A percentile compares a stretch with the other conserved stretches of the same genome.
These are phyloP conservation scores for Globisporangium paddicum DNA, from an alignment of 352 stramenopile genomes.

Conservation along the genomic window DNA sequence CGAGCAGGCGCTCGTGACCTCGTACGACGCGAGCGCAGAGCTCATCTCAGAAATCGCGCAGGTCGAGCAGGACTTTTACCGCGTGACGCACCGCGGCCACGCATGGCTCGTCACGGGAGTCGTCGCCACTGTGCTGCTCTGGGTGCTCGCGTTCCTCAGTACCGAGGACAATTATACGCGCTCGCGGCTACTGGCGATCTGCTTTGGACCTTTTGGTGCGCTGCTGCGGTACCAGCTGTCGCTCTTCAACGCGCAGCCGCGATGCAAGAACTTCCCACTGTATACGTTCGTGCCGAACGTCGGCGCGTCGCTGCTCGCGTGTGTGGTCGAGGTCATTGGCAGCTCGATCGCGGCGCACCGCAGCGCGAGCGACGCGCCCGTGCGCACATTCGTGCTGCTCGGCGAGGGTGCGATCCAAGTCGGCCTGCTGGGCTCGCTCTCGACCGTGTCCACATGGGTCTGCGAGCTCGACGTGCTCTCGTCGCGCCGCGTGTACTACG, in stretches of 20 bases:
- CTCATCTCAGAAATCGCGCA: conserved; percentile 38
- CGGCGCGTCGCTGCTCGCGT: conserved; percentile 43
- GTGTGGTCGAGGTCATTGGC: conserved; percentile 32
- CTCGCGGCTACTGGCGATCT: conserved; percentile 46
- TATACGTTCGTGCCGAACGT: conserved; percentile 68
- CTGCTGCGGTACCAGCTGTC: conserved; percentile 55
- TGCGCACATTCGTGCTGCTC: conserved; percentile 37
- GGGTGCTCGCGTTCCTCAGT: conserved; percentile 37
- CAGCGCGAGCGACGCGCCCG: conserved; percentile 18
- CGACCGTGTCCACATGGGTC: conserved; percentile 66
- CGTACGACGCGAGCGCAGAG: conserved; percentile 36
- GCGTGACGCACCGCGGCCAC: conserved; percentile 24
- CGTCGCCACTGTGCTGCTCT: conserved; percentile 31
- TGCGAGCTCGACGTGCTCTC: conserved; percentile 51
- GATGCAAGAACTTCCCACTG: conserved; percentile 52
- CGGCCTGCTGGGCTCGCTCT: conserved; percentile 61
- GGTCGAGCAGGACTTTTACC: conserved; percentile 43
- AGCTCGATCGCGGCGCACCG: conserved; percentile 23
- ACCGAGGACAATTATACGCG: conserved; percentile 39
- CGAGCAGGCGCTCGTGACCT: conserved; percentile 33
- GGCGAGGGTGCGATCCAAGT: conserved; percentile 40
- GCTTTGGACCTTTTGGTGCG: conserved; percentile 52
- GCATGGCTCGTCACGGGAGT: conserved; percentile 21
- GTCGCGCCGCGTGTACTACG: conserved; percentile 36
- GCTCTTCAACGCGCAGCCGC: conserved; percentile 37